phyloP scores from a whole-genome alignment of 1,284 basidiomycete genomes.

The Coniophora puteana region DNA sequence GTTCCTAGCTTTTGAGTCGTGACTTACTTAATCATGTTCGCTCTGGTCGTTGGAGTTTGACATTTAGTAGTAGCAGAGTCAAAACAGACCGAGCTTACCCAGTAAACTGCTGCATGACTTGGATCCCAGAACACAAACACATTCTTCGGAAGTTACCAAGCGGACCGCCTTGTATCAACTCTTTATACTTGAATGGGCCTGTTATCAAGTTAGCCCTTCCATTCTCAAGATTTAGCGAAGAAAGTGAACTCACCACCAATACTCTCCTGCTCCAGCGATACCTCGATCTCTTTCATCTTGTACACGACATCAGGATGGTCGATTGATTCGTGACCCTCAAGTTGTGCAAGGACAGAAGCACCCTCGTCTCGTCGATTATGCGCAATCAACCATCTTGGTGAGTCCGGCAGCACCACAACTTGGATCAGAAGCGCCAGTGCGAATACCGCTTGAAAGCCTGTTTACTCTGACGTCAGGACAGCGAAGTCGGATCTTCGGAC shows the following conservation, averaged over 20 bases:
- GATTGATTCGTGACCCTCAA: conserved; percentile 32
- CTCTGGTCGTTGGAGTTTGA: conserved; percentile 6
- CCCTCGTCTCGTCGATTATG: conserved; percentile 36
- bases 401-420: conserved; percentile 35
- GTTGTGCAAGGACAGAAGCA: conserved; percentile 32
- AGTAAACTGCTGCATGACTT: conserved; percentile 42
- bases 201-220: background rate
- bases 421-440: conserved; percentile 35
- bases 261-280: conserved; percentile 34
- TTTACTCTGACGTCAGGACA: background rate
- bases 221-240: background rate
- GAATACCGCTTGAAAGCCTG: conserved; percentile 38
- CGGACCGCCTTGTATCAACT: conserved; percentile 35
- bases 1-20: too few relatives aligned
- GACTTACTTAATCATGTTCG: conserved; percentile 28
- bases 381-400: conserved; percentile 41
- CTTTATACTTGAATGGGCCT: conserved; percentile 35
- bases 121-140: conserved; percentile 35
- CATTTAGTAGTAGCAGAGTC: background rate
- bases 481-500: background rate
- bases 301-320: conserved; percentile 32
- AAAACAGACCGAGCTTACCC: conserved; percentile 21
- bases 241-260: conserved; percentile 28
- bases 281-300: conserved; percentile 34
- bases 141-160: conserved; percentile 39